Percentiles rank a stretch among this genome's conserved stretches.
Evolutionary conservation across 2,329 filamentous ascomycete genomes (phyloP).

Genomic region (Onygena corvina): DNA sequence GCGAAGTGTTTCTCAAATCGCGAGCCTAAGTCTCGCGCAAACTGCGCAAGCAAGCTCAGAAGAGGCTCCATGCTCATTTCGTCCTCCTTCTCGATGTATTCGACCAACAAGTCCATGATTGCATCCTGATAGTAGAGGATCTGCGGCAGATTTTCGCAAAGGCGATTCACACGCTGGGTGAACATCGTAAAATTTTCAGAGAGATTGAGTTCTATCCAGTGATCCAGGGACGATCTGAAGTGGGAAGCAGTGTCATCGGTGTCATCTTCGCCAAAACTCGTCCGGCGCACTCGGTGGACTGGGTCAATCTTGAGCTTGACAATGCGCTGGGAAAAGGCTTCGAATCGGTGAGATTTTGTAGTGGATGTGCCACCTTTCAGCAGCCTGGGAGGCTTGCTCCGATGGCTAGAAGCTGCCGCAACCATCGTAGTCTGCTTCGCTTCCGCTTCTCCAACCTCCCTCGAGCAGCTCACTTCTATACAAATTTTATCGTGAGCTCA

Average conservation of each 20-base stretch:
- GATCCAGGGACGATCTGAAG: slow-evolving; percentile 67
- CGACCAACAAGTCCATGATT: slow-evolving; percentile 65
- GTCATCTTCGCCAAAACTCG: slow-evolving; percentile 69
- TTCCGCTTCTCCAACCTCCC: neutral
- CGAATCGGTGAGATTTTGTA: slow-evolving; percentile 76
- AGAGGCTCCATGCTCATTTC: slow-evolving; percentile 73
- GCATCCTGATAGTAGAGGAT: slow-evolving; percentile 80
- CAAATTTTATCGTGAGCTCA: slow-evolving; percentile 20
- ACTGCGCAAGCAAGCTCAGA: slow-evolving; percentile 75
- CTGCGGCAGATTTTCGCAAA: slow-evolving; percentile 83
- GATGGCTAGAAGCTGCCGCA: slow-evolving; percentile 50
- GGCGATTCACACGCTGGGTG: slow-evolving; percentile 57
- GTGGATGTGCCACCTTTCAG: slow-evolving; percentile 58
- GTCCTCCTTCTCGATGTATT: slow-evolving; percentile 66
- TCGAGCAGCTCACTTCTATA: neutral
- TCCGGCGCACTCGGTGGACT: slow-evolving; percentile 70
- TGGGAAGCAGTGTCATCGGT: slow-evolving; percentile 69
- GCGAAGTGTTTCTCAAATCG: slow-evolving; percentile 83
- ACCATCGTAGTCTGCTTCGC: slow-evolving; percentile 28
- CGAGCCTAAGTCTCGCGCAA: slow-evolving; percentile 83
- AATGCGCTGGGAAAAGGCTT: slow-evolving; percentile 82
- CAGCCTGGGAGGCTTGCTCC: slow-evolving; percentile 55
- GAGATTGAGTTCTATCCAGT: slow-evolving; percentile 86
- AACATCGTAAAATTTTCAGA: slow-evolving; percentile 71
- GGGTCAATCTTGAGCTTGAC: slow-evolving; percentile 88